These are phyloP conservation scores for Ceratocystis huliohia DNA, from an alignment of 2,329 filamentous ascomycete species.

Conservation along the genomic window DNA sequence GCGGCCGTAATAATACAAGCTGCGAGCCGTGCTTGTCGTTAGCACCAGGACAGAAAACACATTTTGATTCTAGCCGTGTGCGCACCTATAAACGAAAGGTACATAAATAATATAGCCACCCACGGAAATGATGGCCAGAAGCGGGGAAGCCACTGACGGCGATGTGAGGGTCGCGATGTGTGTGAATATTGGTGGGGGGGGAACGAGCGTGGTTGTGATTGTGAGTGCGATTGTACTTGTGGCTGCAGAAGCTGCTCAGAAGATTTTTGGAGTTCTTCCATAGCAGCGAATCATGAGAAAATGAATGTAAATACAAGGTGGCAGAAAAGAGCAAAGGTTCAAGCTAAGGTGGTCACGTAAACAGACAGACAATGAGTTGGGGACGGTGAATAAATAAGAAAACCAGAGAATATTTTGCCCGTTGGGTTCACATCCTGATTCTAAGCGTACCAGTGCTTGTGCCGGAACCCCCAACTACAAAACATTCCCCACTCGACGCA, in stretches of 20 bases:
- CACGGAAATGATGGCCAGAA: conserved; percentile 20
- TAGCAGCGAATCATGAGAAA: conserved; percentile 26
- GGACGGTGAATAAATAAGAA: no score
- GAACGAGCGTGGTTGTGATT: not conserved
- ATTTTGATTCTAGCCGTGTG: no score
- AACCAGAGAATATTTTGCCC: no score
- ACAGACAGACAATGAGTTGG: no score
- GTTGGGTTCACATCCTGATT: no score
- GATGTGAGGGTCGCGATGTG: conserved; percentile 14
- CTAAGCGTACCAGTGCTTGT: no score
- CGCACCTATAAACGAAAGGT: conserved; percentile 17
- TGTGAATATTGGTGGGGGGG: not conserved
- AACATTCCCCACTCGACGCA: no score
- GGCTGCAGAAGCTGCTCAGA: not conserved
- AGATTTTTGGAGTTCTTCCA: conserved; percentile 34
- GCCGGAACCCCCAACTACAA: no score
- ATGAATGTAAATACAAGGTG: not conserved
- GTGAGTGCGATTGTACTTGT: not conserved
- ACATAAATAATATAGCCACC: conserved; percentile 17
- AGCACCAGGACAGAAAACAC: not conserved
- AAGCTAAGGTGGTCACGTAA: conserved; percentile 18
- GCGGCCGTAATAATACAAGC: conserved; percentile 16
- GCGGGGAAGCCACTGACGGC: conserved; percentile 17
- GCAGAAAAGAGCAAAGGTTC: conserved; percentile 4
- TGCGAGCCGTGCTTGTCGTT: not conserved